These are phyloP conservation scores for Suhomyces taliae DNA, from an alignment of 1,139 yeast species.

Conservation along the genomic window DNA sequence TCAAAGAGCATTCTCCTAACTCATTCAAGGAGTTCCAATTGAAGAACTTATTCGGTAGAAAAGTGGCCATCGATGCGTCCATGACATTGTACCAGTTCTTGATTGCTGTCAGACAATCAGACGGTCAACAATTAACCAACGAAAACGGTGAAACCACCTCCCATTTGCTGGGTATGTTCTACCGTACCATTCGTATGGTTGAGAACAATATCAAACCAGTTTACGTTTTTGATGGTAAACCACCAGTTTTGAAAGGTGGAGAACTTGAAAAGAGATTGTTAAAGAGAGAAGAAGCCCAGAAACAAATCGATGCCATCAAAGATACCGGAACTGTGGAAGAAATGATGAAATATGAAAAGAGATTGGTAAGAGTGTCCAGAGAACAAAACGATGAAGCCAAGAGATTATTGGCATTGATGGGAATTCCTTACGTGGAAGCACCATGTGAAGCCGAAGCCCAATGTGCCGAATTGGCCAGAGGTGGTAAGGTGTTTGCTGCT, in stretches of 20 bases:
- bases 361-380: constrained; percentile 83
- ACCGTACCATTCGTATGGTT: constrained; percentile 84
- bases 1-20: constrained; percentile 84
- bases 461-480: constrained; percentile 88
- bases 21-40: constrained; percentile 80
- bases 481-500: constrained; percentile 91
- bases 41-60: constrained; percentile 85
- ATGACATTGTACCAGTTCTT: constrained; percentile 94
- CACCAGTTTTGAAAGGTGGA: constrained; percentile 88
- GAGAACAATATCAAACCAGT: constrained; percentile 94
- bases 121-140: constrained; percentile 89
- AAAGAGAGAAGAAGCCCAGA: constrained; percentile 80
- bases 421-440: constrained; percentile 88
- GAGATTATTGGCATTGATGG: constrained; percentile 77
- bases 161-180: constrained; percentile 93
- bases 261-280: constrained; percentile 85
- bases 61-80: constrained; percentile 87
- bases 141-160: constrained; percentile 94
- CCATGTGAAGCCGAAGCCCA: constrained; percentile 99
- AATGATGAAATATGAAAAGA: constrained; percentile 71
- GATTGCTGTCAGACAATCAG: constrained; percentile 94
- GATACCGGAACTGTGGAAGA: constrained; percentile 83
- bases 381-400: constrained; percentile 96
- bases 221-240: constrained; percentile 95
- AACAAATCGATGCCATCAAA: constrained; percentile 67